Percentiles rank a stretch among this genome's conserved stretches.
Evolutionary conservation across 1,284 basidiomycete species (phyloP).

Genomic region (Leucoagaricus sp.): DNA sequence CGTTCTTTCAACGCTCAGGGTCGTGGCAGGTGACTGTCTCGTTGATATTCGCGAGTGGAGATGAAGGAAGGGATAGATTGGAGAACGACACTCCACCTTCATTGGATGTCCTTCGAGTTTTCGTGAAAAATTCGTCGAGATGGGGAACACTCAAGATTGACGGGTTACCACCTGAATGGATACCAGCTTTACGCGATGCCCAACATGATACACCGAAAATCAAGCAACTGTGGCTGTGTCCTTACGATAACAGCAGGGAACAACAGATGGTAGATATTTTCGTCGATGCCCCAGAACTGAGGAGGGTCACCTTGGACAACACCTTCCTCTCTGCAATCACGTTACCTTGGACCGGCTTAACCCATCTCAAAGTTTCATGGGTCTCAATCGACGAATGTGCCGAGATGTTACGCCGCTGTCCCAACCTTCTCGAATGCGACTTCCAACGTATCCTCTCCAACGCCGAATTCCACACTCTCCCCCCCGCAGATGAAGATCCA

Average conservation of each 20-base stretch:
- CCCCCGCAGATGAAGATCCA: background rate
- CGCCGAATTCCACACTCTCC: constrained; percentile 11
- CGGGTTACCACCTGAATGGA: constrained; percentile 14
- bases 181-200: background rate
- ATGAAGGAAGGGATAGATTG: constrained; percentile 10
- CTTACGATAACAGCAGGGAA: constrained; percentile 12
- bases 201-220: background rate
- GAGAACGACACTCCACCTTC: constrained; percentile 6
- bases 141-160: constrained; percentile 12
- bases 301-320: constrained; percentile 9
- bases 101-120: background rate
- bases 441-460: constrained; percentile 11
- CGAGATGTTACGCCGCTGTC: constrained; percentile 10
- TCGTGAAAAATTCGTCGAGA: background rate
- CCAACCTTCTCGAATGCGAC: constrained; percentile 3
- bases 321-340: constrained; percentile 10
- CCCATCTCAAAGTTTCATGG: constrained; percentile 13
- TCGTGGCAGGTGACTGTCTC: constrained; percentile 1
- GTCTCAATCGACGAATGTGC: constrained; percentile 14
- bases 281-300: background rate
- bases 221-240: constrained; percentile 9
- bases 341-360: constrained; percentile 3
- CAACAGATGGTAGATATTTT: constrained; percentile 14
- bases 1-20: constrained; percentile 1
- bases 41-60: constrained; percentile 9